Percentiles rank a stretch among this genome's conserved stretches.
These are phyloP conservation scores for Penicillium hordei DNA, from an alignment of 2,329 filamentous ascomycete genomes.

Conservation along the genomic window DNA sequence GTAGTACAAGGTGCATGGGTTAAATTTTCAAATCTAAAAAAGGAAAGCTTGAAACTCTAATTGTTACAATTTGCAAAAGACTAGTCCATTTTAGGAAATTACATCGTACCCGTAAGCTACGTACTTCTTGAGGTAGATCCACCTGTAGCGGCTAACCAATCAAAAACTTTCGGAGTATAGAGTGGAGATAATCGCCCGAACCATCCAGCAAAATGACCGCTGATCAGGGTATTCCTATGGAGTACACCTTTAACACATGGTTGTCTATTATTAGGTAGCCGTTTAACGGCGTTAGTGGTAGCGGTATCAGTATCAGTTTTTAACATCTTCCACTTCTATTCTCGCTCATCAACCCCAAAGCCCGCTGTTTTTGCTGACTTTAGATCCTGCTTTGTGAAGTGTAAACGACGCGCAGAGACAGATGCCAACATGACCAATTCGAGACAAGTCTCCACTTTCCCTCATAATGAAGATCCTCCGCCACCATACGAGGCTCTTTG, in stretches of 20 bases:
- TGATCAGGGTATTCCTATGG: neutral
- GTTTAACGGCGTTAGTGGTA: neutral
- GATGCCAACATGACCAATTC: neutral
- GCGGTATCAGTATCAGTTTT: neutral
- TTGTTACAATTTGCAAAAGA: neutral
- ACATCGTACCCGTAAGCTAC: neutral
- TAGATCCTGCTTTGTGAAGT: neutral
- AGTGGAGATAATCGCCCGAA: too few relatives aligned
- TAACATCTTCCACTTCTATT: neutral
- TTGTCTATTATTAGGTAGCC: neutral
- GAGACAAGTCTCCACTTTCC: neutral
- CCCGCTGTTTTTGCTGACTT: neutral
- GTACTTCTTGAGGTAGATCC: too few relatives aligned
- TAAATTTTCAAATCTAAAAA: neutral
- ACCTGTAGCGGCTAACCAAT: too few relatives aligned
- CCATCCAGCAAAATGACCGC: neutral
- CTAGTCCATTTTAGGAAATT: neutral
- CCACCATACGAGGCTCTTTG: neutral
- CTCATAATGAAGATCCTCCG: neutral
- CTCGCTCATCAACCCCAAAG: neutral
- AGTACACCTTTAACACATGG: neutral
- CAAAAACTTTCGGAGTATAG: too few relatives aligned
- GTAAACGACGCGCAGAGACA: neutral
- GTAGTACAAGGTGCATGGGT: neutral
- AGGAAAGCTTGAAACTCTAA: neutral